Evolutionary conservation across 257 asterid genomes (phyloP), one percentile per base, ranked within the genome.

Genomic region (Solanum clarkiae): DNA sequence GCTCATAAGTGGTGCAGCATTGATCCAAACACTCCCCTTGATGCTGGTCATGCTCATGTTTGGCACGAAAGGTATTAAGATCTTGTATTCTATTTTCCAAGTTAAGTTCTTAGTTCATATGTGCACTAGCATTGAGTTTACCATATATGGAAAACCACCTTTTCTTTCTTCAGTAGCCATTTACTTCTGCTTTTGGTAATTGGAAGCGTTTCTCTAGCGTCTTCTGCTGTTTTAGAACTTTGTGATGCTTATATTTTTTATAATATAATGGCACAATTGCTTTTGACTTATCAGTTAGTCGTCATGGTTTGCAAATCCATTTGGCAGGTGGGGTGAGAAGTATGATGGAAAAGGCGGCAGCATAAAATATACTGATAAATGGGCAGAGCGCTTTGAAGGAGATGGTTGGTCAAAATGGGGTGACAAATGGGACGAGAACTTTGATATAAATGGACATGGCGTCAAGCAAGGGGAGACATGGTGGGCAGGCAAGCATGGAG

Each of bases 341-440:
- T 97, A 93, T 56, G 98, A 97, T 36, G 98, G 98, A 8, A 91
- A 90, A 83, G 99, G 99, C 1, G 98, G 98, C 18, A 93, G 98
- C 86, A 86, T 83, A 7, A 97, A 97, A 84, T 97, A 97, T 94
- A 93, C 99, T 0, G 98, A 97, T 90, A 97, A 97, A 87, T 96
- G 99, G 98, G 98, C 99, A 0, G 99, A 96, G 94, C 91, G 98
- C 6, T 94, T 86, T 40, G 96, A 94, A 85, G 98, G 94, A 0
- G 98, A 92, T 44, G 97, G 97, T 10, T 96, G 99, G 99, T 80
- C 94, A 1, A 96, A 94, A 88, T 96, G 99, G 99, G 99, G 99
- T 5, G 99, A 96, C 60, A 96, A 96, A 86, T 96, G 99, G 99
- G 99, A 95, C 14, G 99, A 95, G 89, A 71, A 92, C 85, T 95